Evolutionary conservation across 805 yeast genomes (phyloP).

Genomic region (Maudiozyma barnettii): DNA sequence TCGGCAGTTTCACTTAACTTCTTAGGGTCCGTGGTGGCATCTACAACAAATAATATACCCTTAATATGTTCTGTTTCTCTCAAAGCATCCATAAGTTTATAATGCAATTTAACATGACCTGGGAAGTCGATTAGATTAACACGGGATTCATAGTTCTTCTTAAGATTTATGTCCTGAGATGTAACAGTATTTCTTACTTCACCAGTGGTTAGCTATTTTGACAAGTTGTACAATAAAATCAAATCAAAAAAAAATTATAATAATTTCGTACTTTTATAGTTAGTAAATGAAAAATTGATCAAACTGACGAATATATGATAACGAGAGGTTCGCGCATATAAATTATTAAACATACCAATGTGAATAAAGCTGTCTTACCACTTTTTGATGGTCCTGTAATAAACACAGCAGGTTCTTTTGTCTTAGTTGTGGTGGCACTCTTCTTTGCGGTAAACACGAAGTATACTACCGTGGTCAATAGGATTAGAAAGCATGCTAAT

Average conservation of each 20-base stretch:
- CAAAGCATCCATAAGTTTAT: constrained; percentile 42
- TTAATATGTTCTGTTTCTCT: constrained; percentile 35
- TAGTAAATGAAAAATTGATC: constrained; percentile 1
- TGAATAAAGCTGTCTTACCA: constrained; percentile 58
- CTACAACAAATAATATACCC: constrained; percentile 73
- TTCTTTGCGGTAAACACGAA: not conserved
- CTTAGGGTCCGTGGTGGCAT: constrained; percentile 49
- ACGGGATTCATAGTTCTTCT: constrained; percentile 28
- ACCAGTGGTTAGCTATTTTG: constrained; percentile 20
- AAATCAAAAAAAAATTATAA: too few species aligned
- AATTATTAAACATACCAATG: constrained; percentile 2
- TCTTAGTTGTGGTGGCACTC: not conserved
- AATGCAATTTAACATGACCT: constrained; percentile 71
- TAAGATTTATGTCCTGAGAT: constrained; percentile 41
- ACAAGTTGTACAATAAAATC: constrained; percentile 6
- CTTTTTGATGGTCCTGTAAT: constrained; percentile 54
- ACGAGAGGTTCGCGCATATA: not conserved
- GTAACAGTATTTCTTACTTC: constrained; percentile 35
- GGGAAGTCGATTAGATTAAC: constrained; percentile 71
- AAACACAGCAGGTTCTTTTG: constrained; percentile 43
- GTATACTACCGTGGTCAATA: not conserved
- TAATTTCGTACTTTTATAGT: constrained; percentile 2
- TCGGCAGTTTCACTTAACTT: constrained; percentile 46
- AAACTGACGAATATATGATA: not conserved
- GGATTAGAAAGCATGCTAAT: not conserved